These are phyloP conservation scores for Zygosaccharomyces bisporus DNA, from an alignment of 805 yeast genomes.

Conservation along the genomic window DNA sequence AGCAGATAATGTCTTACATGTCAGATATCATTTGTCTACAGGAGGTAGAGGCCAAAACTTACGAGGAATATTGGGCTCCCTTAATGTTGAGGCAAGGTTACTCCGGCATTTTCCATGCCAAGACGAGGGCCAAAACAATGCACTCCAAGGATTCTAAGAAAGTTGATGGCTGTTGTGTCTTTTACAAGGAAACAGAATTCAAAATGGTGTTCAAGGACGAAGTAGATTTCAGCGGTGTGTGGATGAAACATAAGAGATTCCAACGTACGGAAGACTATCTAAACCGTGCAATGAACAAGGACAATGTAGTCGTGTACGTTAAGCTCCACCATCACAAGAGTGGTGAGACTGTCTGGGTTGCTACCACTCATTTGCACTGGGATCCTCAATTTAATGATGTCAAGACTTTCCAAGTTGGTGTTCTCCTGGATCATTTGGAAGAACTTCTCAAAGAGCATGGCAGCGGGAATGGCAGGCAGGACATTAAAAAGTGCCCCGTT, in stretches of 20 bases:
- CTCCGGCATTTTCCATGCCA: conserved; percentile 75
- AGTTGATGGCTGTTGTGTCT: conserved; percentile 98
- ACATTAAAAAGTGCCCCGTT: conserved; percentile 62
- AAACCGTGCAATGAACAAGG: conserved; percentile 94
- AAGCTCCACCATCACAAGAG: conserved; percentile 69
- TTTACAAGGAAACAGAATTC: conserved; percentile 68
- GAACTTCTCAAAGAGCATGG: conserved; percentile 48
- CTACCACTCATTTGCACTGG: conserved; percentile 97
- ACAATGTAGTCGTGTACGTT: conserved; percentile 79
- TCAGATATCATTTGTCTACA: conserved; percentile 88
- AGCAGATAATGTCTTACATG: conserved; percentile 61
- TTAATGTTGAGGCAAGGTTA: conserved; percentile 70
- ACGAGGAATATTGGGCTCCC: conserved; percentile 83
- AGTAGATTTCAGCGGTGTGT: conserved; percentile 78
- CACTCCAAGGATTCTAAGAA: conserved; percentile 71
- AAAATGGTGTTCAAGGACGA: conserved; percentile 64
- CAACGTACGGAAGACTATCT: conserved; percentile 92
- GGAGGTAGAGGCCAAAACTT: conserved; percentile 88
- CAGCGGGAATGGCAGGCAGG: conserved; percentile 46
- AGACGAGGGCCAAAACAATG: conserved; percentile 92
- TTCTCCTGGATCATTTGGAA: conserved; percentile 83
- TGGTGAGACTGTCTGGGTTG: conserved; percentile 68
- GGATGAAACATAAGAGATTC: conserved; percentile 78
- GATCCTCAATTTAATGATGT: conserved; percentile 96
- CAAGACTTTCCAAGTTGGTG: conserved; percentile 91